Conservation (phyloP, 1,139 yeast species). For the Geotrichum restrictum region DNA sequence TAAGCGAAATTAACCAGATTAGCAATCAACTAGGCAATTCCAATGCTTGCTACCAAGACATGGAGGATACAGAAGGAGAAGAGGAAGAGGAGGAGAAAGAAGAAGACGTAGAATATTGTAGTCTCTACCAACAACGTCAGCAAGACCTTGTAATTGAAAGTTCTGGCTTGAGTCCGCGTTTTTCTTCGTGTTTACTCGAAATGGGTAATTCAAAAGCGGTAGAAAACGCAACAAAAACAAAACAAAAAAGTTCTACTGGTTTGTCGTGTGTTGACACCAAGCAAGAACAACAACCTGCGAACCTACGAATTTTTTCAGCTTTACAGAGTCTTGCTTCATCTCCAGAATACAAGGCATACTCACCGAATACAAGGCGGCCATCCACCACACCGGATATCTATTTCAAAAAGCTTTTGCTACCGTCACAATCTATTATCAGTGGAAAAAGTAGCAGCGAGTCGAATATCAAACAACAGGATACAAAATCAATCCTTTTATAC, state of each 20-base stretch:
- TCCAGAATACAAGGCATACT: neutral
- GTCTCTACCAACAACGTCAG: neutral
- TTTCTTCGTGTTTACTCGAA: neutral
- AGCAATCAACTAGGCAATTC: neutral
- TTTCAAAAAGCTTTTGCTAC: neutral
- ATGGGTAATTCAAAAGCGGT: neutral
- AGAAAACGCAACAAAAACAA: slow-evolving; percentile 1
- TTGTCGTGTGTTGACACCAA: neutral
- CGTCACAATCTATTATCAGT: neutral
- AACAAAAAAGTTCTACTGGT: slow-evolving; percentile 1
- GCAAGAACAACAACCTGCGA: neutral
- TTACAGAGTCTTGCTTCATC: neutral
- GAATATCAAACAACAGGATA: neutral
- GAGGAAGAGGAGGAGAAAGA: neutral
- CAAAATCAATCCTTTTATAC: neutral
- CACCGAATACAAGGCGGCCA: neutral
- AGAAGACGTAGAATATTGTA: too few relatives aligned
- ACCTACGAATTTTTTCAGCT: neutral
- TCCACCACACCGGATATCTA: neutral
- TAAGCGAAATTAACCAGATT: slow-evolving; percentile 1
- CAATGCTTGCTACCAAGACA: neutral
- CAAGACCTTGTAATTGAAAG: neutral
- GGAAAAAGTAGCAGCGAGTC: neutral
- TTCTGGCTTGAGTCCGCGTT: neutral
- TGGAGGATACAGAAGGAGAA: slow-evolving; percentile 3